Percentiles rank a stretch among this genome's conserved stretches.
These are phyloP conservation scores for Priceomyces carsonii DNA, from an alignment of 805 yeast species.

Conservation along the genomic window DNA sequence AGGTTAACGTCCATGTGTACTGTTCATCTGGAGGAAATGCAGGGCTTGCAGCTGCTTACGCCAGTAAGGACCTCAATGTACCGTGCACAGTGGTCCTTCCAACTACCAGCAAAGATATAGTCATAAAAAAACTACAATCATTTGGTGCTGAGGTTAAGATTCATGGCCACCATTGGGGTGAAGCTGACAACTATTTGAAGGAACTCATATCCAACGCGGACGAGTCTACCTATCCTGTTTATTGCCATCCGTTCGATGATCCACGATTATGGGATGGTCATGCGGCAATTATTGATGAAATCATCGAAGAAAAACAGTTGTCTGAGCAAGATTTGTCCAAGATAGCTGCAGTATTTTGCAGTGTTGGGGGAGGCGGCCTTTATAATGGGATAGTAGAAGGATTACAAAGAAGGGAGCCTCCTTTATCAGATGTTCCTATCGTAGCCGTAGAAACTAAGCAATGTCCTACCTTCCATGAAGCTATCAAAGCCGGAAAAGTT, in stretches of 20 bases:
- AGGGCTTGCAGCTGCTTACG: conserved; percentile 35
- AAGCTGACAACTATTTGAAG: conserved; percentile 27
- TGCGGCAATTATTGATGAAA: conserved; percentile 23
- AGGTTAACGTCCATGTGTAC: conserved; percentile 19
- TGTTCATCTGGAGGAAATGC: conserved; percentile 39
- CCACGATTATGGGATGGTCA: conserved; percentile 34
- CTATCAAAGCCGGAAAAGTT: conserved; percentile 19
- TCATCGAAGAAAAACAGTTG: conserved; percentile 21
- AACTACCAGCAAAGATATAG: conserved; percentile 16
- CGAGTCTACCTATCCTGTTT: conserved; percentile 17
- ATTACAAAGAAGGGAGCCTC: conserved; percentile 12
- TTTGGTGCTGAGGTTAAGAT: conserved; percentile 24
- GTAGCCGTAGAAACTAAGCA: conserved; percentile 28
- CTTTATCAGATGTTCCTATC: conserved; percentile 18
- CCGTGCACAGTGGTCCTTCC: conserved; percentile 35
- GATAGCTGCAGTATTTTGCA: conserved; percentile 29
- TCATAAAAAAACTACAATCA: conserved; percentile 17
- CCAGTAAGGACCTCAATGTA: conserved; percentile 18
- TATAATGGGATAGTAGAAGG: conserved; percentile 30
- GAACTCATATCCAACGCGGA: conserved; percentile 15
- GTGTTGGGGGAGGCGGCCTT: conserved; percentile 39
- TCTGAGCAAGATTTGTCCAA: conserved; percentile 12
- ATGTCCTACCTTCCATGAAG: conserved; percentile 23
- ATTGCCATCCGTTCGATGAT: conserved; percentile 36
- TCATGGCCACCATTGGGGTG: conserved; percentile 32